Percentiles rank a stretch among this genome's conserved stretches.
Conservation (phyloP, 2,329 filamentous ascomycete species). For the Fusarium pseudonygamai region DNA sequence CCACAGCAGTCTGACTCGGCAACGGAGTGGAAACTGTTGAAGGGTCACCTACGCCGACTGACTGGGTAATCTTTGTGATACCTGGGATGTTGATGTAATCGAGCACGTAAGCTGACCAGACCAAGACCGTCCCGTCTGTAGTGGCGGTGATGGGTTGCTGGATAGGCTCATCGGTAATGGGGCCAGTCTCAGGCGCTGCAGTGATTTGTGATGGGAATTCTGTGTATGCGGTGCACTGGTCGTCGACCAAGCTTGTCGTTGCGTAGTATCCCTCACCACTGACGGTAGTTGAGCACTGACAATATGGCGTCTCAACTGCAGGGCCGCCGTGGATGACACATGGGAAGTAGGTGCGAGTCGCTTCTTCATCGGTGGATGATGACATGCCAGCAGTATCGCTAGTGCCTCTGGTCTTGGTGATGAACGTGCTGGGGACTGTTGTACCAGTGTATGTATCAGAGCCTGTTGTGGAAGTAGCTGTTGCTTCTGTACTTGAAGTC, state of each 20-base stretch:
- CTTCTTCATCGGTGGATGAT: background rate
- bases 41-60: background rate
- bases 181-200: background rate
- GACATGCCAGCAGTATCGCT: background rate
- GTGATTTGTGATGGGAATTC: background rate
- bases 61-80: background rate
- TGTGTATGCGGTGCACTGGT: background rate
- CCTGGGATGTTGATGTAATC: background rate
- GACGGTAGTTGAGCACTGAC: background rate
- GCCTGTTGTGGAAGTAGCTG: no score
- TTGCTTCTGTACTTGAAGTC: background rate
- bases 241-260: background rate
- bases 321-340: background rate
- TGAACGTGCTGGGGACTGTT: background rate
- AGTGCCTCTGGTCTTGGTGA: background rate
- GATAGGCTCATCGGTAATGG: background rate
- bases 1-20: background rate
- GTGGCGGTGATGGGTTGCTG: background rate
- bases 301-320: background rate
- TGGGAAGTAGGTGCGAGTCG: background rate
- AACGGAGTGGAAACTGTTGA: slow-evolving; percentile 4
- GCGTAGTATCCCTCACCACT: background rate
- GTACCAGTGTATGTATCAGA: background rate
- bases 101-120: background rate
- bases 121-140: slow-evolving; percentile 1